Evolutionary conservation across 192 early-diverging fungal genomes (phyloP), one percentile per base, ranked within the genome.

Genomic region (Gaertneriomyces sp.): DNA sequence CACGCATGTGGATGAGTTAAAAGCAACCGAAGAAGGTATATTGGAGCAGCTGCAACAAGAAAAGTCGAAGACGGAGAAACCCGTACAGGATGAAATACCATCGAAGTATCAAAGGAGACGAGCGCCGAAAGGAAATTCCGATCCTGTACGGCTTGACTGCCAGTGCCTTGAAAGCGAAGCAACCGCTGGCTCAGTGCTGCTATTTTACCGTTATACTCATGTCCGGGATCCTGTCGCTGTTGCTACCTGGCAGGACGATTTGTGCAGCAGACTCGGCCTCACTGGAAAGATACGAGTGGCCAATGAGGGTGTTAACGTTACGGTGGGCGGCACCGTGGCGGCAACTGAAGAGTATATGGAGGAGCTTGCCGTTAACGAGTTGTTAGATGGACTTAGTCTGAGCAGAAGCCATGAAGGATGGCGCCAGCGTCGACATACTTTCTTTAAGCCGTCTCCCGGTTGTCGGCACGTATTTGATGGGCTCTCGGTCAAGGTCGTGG

Each of bases 401-500:
- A 25, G 17, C 14, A 54, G 16, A 19, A n/a, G 10, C 11, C 10
- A 39, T 10, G 64, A 49, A 38, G 47, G 0, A 59, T 69, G 6
- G 70, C 61, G 46, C 9, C 38, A 3, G 7, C 19, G 25, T 61
- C 64, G 53, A 58, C 70, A 25, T 14, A 60, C 63, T 33, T 88
- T 88, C 64, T 89, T 89, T 60, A 89, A 89, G 45, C 86, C 86
- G n/a, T 78, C 79, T 11, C 11, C 53, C 3, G 88, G 88, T 5
- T 89, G 88, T 47, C 51, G 47, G 4, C 88, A 89, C 68, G 73
- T 84, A 7, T 88, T 88, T 81, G 73, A 74, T 9, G 74, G 63
- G 14, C 55, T 85, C 3, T 82, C 79, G 3, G 77, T 88, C 63
- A 85, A 86, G 53, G 53, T 79, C 0, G 85, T 87, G 2, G 75